Percentiles rank a stretch among this genome's conserved stretches.
phyloP scores from a whole-genome alignment of 805 yeast species.

The Brettanomyces naardenensis region DNA sequence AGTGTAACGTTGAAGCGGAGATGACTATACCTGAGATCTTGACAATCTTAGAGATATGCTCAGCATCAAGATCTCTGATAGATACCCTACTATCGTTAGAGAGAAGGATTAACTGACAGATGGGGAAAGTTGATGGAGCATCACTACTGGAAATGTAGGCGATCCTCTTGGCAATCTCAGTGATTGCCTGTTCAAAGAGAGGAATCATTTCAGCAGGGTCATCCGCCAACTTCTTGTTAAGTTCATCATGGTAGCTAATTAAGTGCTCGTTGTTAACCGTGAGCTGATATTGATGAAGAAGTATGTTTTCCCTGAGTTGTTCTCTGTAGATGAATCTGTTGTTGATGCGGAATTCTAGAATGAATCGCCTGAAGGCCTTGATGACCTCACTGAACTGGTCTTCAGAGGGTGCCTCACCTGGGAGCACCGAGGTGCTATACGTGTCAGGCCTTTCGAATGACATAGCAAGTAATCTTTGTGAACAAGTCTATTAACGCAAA shows the following conservation, averaged over 20 bases:
- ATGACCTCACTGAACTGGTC: conserved; percentile 60
- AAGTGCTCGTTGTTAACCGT: conserved; percentile 78
- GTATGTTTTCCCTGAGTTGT: conserved; percentile 78
- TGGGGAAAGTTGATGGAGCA: conserved; percentile 53
- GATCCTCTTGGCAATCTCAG: conserved; percentile 77
- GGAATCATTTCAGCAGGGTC: conserved; percentile 88
- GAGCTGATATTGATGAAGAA: conserved; percentile 65
- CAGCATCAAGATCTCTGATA: conserved; percentile 77
- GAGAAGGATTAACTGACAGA: conserved; percentile 71
- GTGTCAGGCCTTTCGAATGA: conserved; percentile 69
- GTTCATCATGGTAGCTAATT: conserved; percentile 80
- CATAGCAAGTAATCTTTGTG: conserved; percentile 31
- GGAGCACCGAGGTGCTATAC: conserved; percentile 73
- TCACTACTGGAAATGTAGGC: conserved; percentile 47
- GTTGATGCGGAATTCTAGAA: conserved; percentile 78
- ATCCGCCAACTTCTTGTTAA: conserved; percentile 75
- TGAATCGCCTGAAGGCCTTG: conserved; percentile 72
- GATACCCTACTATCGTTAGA: conserved; percentile 67
- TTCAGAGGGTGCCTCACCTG: conserved; percentile 68
- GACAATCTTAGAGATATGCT: conserved; percentile 82
- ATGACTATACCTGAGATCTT: conserved; percentile 90
- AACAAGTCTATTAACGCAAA: not conserved
- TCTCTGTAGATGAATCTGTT: conserved; percentile 83
- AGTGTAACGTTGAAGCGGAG: conserved; percentile 79
- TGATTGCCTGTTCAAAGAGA: conserved; percentile 71